Evolutionary conservation across 1,139 yeast genomes (phyloP).

Genomic region (Ogataea hybrid): DNA sequence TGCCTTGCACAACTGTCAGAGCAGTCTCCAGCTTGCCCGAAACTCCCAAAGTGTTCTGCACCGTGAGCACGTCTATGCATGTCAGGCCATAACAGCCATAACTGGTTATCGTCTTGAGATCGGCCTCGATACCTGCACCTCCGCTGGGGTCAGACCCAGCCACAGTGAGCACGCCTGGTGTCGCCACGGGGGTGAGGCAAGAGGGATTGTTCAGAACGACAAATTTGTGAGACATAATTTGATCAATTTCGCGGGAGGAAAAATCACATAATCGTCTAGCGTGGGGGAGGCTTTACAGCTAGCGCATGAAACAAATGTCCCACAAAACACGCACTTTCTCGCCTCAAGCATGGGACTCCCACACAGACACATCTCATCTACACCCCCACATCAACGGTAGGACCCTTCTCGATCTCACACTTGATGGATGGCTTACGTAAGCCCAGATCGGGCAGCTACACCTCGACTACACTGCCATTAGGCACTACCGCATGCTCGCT

Average conservation of each 20-base stretch:
- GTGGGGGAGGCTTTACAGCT: too few relatives aligned
- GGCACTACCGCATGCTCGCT: background rate
- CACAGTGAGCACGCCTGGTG: constrained; percentile 51
- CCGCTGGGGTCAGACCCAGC: constrained; percentile 91
- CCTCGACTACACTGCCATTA: too few relatives aligned
- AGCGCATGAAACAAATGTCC: too few relatives aligned
- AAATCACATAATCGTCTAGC: too few relatives aligned
- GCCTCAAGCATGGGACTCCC: too few relatives aligned
- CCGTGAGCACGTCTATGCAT: constrained; percentile 78
- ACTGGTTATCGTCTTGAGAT: constrained; percentile 74
- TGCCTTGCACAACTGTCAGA: constrained; percentile 40
- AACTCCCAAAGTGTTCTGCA: constrained; percentile 73
- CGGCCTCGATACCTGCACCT: constrained; percentile 97
- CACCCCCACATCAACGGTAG: too few relatives aligned
- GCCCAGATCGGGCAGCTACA: too few relatives aligned
- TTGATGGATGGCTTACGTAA: too few relatives aligned
- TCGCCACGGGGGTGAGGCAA: background rate
- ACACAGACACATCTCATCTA: too few relatives aligned
- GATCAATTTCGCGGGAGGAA: too few relatives aligned
- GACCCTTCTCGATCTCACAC: too few relatives aligned
- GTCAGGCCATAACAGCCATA: constrained; percentile 80
- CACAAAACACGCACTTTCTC: too few relatives aligned
- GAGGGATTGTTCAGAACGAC: background rate
- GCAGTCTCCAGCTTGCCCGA: constrained; percentile 47
- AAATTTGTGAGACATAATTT: background rate